Evolutionary conservation across 345 rosid genomes (phyloP).

Genomic region (Corchorus capsularis): DNA sequence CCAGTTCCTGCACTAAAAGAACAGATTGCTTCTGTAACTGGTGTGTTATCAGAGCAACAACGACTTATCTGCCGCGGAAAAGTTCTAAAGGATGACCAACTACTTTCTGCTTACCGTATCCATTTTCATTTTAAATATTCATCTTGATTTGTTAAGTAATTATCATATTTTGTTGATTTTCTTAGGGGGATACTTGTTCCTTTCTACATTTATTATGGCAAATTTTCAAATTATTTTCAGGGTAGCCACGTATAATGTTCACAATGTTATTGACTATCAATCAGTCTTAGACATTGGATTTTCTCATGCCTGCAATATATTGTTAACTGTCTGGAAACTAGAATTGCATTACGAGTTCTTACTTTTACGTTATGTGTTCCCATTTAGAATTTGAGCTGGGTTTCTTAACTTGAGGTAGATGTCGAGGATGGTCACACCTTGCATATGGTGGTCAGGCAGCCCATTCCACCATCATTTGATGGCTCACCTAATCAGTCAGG

Average conservation of each 20-base stretch:
- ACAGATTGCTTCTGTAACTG: conserved; percentile 75
- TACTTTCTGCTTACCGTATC: conserved; percentile 90
- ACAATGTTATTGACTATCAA: background rate
- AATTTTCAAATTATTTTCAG: background rate
- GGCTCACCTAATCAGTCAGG: conserved; percentile 53
- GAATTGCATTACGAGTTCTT: background rate
- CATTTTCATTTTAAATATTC: conserved; percentile 26
- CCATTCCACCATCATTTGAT: conserved; percentile 49
- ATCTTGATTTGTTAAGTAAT: conserved; percentile 8
- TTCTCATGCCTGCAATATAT: background rate
- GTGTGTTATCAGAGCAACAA: conserved; percentile 73
- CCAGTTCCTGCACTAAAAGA: conserved; percentile 82
- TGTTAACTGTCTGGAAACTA: background rate
- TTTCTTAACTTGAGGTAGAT: conserved; percentile 55
- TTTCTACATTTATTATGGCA: background rate
- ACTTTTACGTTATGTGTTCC: background rate
- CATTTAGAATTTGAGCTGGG: background rate
- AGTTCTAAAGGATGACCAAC: conserved; percentile 76
- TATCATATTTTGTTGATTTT: background rate
- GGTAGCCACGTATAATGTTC: background rate
- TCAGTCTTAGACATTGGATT: background rate
- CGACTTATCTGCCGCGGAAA: conserved; percentile 83
- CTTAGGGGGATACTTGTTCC: background rate
- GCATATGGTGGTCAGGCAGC: conserved; percentile 83
- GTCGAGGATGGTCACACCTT: conserved; percentile 88